Conservation (phyloP, 768 basidiomycete genomes). For the Suillus bovinus region DNA sequence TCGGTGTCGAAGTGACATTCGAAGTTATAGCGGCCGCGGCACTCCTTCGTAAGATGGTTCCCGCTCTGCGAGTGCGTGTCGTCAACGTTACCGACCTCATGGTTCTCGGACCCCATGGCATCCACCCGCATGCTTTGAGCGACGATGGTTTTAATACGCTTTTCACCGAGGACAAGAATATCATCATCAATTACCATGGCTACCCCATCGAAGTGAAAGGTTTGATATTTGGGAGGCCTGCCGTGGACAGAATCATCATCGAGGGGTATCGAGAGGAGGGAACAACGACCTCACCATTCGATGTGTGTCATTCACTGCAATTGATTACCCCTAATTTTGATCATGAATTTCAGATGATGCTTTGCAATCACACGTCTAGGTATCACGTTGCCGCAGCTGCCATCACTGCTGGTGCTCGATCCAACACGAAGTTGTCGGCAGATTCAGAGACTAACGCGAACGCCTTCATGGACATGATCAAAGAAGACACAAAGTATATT, state of each 20-base stretch:
- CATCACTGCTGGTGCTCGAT: slow-evolving; percentile 51
- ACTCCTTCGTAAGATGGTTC: slow-evolving; percentile 67
- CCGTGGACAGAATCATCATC: slow-evolving; percentile 51
- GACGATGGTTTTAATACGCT: slow-evolving; percentile 63
- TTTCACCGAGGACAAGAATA: slow-evolving; percentile 67
- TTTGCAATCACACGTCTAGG: slow-evolving; percentile 66
- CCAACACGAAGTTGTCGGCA: slow-evolving; percentile 53
- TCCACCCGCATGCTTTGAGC: slow-evolving; percentile 75
- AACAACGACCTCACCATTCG: slow-evolving; percentile 82
- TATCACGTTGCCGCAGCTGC: slow-evolving; percentile 66
- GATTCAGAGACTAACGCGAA: slow-evolving; percentile 52
- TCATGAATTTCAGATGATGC: slow-evolving; percentile 61
- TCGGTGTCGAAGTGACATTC: slow-evolving; percentile 86
- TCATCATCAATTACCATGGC: slow-evolving; percentile 86
- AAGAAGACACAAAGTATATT: slow-evolving; percentile 64
- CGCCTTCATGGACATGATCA: slow-evolving; percentile 59
- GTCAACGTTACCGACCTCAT: slow-evolving; percentile 91
- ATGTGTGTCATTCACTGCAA: slow-evolving; percentile 42
- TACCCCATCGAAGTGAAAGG: slow-evolving; percentile 75
- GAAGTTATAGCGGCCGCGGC: slow-evolving; percentile 88
- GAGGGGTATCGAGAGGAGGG: slow-evolving; percentile 73
- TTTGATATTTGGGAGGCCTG: slow-evolving; percentile 56
- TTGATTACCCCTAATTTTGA: slow-evolving; percentile 3
- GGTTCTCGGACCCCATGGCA: slow-evolving; percentile 68
- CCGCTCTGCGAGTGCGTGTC: slow-evolving; percentile 77